Evolutionary conservation across 129 eudicot species (phyloP).

Genomic region (Daucus carota): DNA sequence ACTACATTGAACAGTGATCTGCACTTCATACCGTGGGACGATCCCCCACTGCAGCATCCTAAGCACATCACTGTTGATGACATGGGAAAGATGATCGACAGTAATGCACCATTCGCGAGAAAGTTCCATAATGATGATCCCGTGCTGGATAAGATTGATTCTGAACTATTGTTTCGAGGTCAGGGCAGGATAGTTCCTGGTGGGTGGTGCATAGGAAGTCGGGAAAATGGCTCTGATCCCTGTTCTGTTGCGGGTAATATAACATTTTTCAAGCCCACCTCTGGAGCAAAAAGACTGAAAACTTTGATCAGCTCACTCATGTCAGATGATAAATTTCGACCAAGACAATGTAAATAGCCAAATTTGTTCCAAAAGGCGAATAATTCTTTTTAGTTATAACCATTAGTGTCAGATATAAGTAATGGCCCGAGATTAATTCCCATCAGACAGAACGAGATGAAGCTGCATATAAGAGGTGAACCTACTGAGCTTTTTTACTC

Average conservation of each 20-base stretch:
- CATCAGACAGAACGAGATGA: neutral
- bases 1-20: slow-evolving; percentile 61
- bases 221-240: slow-evolving; percentile 59
- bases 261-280: slow-evolving; percentile 32
- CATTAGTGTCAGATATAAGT: neutral
- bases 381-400: neutral
- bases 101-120: slow-evolving; percentile 66
- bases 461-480: neutral
- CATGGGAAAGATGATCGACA: slow-evolving; percentile 44
- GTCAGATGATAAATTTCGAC: slow-evolving; percentile 27
- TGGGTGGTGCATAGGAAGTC: slow-evolving; percentile 52
- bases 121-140: slow-evolving; percentile 53
- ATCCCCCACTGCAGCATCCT: slow-evolving; percentile 76
- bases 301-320: slow-evolving; percentile 27
- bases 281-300: slow-evolving; percentile 48
- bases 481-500: no score
- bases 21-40: slow-evolving; percentile 75
- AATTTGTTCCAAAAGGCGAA: neutral
- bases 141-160: slow-evolving; percentile 53
- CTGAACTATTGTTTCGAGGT: slow-evolving; percentile 47
- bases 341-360: slow-evolving; percentile 34
- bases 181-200: slow-evolving; percentile 53
- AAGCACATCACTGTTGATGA: slow-evolving; percentile 38
- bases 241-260: slow-evolving; percentile 40
- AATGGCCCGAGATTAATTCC: neutral